A percentile compares a stretch with the other conserved stretches of the same genome.
These are phyloP conservation scores for Rubus idaeus DNA, from an alignment of 306 rosid genomes.

Conservation along the genomic window DNA sequence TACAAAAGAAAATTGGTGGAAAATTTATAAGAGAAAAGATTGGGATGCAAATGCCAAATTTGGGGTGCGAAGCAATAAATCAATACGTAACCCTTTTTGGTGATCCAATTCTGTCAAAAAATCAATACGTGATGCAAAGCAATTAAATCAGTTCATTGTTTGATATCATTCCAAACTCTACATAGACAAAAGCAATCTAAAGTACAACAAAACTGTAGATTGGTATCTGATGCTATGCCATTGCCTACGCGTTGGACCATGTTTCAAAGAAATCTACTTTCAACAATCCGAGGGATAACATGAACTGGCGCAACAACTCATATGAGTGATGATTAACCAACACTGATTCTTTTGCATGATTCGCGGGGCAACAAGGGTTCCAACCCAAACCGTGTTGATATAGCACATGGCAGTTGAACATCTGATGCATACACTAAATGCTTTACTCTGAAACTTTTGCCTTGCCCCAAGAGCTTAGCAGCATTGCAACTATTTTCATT, in stretches of 20 bases:
- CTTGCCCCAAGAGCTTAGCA: not conserved
- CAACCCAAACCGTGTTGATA: not conserved
- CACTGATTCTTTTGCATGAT: not conserved
- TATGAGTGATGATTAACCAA: not conserved
- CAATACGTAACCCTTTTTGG: no score
- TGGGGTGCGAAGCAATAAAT: no score
- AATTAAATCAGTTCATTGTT: not conserved
- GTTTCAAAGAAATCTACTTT: not conserved
- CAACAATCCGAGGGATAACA: not conserved
- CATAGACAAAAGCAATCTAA: not conserved
- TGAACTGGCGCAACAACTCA: not conserved
- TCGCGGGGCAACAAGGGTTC: not conserved
- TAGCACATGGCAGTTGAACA: not conserved
- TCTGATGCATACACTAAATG: not conserved
- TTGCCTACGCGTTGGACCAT: not conserved
- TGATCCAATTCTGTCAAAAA: not conserved
- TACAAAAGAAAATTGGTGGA: no score
- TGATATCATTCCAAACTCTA: not conserved
- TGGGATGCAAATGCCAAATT: not conserved
- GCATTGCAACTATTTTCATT: slow-evolving; percentile 28
- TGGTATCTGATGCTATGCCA: not conserved
- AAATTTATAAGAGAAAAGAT: not conserved
- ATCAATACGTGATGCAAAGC: not conserved
- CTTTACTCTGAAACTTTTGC: not conserved
- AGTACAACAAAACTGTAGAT: slow-evolving; percentile 14